Percentiles rank a stretch among this genome's conserved stretches.
Conservation (phyloP, 2,329 filamentous ascomycete species). For the Cladosporium sp. region DNA sequence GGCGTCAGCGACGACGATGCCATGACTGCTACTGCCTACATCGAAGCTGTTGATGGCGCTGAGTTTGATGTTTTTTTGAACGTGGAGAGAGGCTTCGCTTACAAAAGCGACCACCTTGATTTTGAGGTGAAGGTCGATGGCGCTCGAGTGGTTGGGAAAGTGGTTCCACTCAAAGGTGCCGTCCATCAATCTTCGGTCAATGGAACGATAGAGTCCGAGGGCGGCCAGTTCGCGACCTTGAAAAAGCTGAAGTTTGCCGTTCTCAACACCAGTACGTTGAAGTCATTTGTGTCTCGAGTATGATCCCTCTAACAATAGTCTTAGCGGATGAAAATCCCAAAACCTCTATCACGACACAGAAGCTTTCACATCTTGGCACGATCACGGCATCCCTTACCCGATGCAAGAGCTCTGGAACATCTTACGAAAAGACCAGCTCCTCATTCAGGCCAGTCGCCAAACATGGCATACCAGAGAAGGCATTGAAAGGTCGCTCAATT, state of each 20-base stretch:
- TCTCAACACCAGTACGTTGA: conserved; percentile 19
- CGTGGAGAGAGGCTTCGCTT: background rate
- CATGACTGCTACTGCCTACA: conserved; percentile 11
- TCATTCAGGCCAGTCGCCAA: background rate
- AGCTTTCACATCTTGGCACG: conserved; percentile 17
- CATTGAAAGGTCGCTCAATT: conserved; percentile 26
- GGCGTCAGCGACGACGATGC: conserved; percentile 13
- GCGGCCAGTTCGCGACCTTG: background rate
- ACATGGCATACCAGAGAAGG: conserved; percentile 21
- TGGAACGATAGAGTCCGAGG: no score
- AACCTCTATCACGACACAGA: background rate
- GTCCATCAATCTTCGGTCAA: no score
- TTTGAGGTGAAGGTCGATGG: conserved; percentile 17
- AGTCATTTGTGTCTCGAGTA: no score
- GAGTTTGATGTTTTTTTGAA: conserved; percentile 14
- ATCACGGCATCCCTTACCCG: conserved; percentile 12
- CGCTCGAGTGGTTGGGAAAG: background rate
- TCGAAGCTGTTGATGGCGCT: conserved; percentile 17
- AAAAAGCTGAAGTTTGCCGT: conserved; percentile 18
- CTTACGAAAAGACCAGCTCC: background rate
- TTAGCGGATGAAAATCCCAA: conserved; percentile 5
- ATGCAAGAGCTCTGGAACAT: background rate
- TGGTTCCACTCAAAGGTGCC: no score
- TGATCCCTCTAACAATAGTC: background rate
- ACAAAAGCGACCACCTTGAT: conserved; percentile 9